Evolutionary conservation across 352 stramenopile species (phyloP).

Genomic region (Elongisporangium senticosum): DNA sequence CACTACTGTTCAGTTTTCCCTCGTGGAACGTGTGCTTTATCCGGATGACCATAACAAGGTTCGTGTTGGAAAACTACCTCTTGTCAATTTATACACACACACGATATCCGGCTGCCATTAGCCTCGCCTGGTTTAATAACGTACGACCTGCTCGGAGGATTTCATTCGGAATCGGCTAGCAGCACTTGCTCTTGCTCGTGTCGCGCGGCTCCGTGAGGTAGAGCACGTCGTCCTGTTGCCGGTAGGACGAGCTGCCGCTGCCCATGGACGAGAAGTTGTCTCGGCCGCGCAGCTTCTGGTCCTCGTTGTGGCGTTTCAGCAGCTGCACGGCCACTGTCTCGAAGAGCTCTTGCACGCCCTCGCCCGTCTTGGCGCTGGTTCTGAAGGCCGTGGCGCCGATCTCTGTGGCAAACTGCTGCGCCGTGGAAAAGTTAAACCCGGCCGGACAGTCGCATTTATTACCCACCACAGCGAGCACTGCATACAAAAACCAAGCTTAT

Average conservation of each 20-base stretch:
- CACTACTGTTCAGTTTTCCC: no score
- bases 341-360: constrained; percentile 72
- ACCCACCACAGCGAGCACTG: constrained; percentile 73
- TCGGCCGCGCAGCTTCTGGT: constrained; percentile 36
- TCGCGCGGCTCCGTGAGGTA: constrained; percentile 23
- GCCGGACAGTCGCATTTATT: constrained; percentile 78
- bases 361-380: constrained; percentile 77
- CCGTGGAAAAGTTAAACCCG: constrained; percentile 58
- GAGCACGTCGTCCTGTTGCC: constrained; percentile 28
- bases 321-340: constrained; percentile 65
- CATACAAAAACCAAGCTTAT: constrained; percentile 3
- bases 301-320: constrained; percentile 74
- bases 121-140: neutral
- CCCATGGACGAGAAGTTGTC: constrained; percentile 31
- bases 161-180: constrained; percentile 12
- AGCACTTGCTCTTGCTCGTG: constrained; percentile 27
- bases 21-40: neutral
- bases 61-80: neutral
- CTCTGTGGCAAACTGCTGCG: constrained; percentile 68
- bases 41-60: neutral
- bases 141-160: neutral
- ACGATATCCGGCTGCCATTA: neutral
- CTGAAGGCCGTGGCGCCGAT: constrained; percentile 81
- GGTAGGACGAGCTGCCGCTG: constrained; percentile 20
- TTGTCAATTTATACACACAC: neutral